Conservation (phyloP, 2,329 filamentous ascomycete species). For the Trichoderma afroharzianum region DNA sequence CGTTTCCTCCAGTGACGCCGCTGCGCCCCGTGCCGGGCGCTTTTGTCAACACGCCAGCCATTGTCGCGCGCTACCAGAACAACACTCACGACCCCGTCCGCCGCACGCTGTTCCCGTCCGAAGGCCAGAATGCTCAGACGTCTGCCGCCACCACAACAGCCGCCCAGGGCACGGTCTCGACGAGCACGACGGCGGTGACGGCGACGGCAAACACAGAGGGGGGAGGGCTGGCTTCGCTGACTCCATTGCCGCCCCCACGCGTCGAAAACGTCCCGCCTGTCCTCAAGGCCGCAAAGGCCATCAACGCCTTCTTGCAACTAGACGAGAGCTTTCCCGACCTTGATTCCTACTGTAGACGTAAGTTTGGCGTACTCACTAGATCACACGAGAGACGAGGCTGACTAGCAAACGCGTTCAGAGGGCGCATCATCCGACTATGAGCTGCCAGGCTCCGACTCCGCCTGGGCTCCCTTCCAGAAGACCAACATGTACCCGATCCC, state of each 20-base stretch:
- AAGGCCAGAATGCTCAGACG: constrained; percentile 25
- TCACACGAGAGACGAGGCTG: constrained; percentile 21
- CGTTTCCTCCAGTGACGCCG: constrained; percentile 59
- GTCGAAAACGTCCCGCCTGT: constrained; percentile 59
- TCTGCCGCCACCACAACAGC: constrained; percentile 17
- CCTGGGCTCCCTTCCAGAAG: constrained; percentile 89
- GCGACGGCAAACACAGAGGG: constrained; percentile 25
- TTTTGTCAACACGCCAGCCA: constrained; percentile 71
- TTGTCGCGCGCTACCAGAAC: constrained; percentile 45
- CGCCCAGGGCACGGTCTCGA: neutral
- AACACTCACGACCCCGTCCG: constrained; percentile 44
- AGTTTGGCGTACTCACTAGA: constrained; percentile 37
- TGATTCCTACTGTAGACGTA: constrained; percentile 84
- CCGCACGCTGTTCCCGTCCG: constrained; percentile 48
- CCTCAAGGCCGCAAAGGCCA: constrained; percentile 74
- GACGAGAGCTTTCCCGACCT: constrained; percentile 85
- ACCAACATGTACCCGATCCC: constrained; percentile 85
- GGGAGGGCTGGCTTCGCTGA: constrained; percentile 30
- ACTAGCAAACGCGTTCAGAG: constrained; percentile 50
- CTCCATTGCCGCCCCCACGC: constrained; percentile 42
- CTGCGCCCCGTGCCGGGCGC: constrained; percentile 71
- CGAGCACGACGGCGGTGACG: constrained; percentile 26
- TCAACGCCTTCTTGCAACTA: constrained; percentile 72
- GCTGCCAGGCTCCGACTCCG: constrained; percentile 59
- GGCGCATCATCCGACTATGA: constrained; percentile 92